phyloP scores from a whole-genome alignment of 2,329 filamentous ascomycete genomes.

The Alternaria postmessia region DNA sequence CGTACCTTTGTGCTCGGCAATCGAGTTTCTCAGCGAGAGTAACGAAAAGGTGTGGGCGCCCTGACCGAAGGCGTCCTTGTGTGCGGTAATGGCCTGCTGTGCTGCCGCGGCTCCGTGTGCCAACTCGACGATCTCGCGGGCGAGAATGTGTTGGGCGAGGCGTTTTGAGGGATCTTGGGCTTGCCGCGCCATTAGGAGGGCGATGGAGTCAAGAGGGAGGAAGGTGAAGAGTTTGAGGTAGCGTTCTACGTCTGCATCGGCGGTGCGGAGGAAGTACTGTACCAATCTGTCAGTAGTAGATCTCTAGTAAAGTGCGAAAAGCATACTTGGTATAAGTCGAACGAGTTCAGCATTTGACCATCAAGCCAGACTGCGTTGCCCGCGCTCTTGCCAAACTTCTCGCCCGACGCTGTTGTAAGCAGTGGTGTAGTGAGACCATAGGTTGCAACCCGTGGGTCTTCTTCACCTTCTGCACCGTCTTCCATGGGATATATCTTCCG shows the following conservation, averaged over 20 bases:
- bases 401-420: constrained; percentile 82
- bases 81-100: constrained; percentile 65
- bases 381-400: constrained; percentile 93
- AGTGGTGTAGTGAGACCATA: constrained; percentile 92
- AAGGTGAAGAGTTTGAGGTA: constrained; percentile 94
- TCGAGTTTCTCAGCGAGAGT: constrained; percentile 31
- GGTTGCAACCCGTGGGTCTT: constrained; percentile 60
- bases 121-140: constrained; percentile 80
- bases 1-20: constrained; percentile 16
- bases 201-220: constrained; percentile 74
- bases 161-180: constrained; percentile 72
- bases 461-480: constrained; percentile 16
- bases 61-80: constrained; percentile 57
- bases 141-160: constrained; percentile 82
- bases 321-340: constrained; percentile 79
- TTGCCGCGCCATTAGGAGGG: constrained; percentile 73
- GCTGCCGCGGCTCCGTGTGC: constrained; percentile 76
- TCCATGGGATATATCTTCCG: constrained; percentile 50
- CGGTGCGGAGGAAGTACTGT: constrained; percentile 82
- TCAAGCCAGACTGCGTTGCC: constrained; percentile 97
- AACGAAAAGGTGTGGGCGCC: constrained; percentile 43
- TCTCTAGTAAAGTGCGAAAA: neutral
- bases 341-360: constrained; percentile 77
- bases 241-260: constrained; percentile 81
- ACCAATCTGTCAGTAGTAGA: neutral